Base-by-base conservation (phyloP, 2,329 filamentous ascomycete genomes). In the Fusarium domesticum region DNA sequence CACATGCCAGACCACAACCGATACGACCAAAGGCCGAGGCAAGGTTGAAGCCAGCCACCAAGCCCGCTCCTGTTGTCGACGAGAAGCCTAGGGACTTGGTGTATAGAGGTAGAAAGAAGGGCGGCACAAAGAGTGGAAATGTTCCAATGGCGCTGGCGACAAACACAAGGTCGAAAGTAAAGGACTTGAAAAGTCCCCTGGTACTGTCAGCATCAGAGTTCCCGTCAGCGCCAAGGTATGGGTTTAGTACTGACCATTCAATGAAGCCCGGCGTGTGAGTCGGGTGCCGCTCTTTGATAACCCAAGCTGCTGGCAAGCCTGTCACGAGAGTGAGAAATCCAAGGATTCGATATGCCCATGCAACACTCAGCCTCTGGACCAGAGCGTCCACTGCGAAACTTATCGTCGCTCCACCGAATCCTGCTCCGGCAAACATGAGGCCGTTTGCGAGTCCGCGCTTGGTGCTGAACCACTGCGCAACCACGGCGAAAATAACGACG, bases 41-140 rank as follows among this genome's bases (percentile, higher is more conserved):
- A 25, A 80, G 71, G 59, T 79, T 82, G 67, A 82, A 84, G 5
- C 72, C 78, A 1, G 80, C 80, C 1, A 83, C 71, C 2, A 84
- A 65, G 16, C 68, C 77, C 1, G 80, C 79, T 0, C 78, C 80
- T 0, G 69, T 70, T 6, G 66, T 67, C 1, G 76, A 70, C 0
- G 71, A 69, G 16, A 83, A 65, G 0, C 76, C 75, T 6, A 83
- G 64, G 0, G 77, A 75, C 10, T 69, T 63, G 18, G 70, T 70
- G 56, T 79, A 81, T 3, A 81, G 63, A 0, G 78, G 78, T 1
- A 83, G 61, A 58, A 81, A 82, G 65, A 80, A 83, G 0, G 78
- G 76, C 1, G 78, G 77, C 0, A 82, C 77, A 51, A 80, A 75
- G 20, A 82, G 69, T 0, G 78, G 73, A 53, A 83, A 83, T 1